Conservation (phyloP, 306 rosid genomes). For the Fagus crenata region DNA sequence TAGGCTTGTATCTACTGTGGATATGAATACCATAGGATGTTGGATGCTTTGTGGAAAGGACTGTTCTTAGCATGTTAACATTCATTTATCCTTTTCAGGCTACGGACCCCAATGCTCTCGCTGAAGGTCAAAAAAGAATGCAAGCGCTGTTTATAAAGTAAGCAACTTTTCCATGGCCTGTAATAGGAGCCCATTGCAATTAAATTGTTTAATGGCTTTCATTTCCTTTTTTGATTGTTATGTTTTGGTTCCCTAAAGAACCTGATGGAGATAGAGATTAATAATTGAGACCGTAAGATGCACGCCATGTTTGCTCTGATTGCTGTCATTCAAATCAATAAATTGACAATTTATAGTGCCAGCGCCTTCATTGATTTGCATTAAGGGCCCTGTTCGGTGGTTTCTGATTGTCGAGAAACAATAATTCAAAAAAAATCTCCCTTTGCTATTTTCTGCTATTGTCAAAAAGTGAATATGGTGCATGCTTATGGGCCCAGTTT, state of each 20-base stretch:
- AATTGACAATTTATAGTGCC: neutral
- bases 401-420: neutral
- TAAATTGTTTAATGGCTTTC: neutral
- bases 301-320: constrained; percentile 22
- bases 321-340: neutral
- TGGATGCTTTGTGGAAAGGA: constrained; percentile 9
- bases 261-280: neutral
- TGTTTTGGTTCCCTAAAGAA: neutral
- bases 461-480: neutral
- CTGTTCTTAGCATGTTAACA: neutral
- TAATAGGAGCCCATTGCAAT: neutral
- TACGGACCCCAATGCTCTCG: constrained; percentile 42
- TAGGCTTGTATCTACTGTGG: neutral
- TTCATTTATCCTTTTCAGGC: constrained; percentile 29
- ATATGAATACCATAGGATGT: neutral
- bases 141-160: constrained; percentile 47
- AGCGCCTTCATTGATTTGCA: neutral
- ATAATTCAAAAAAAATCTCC: neutral
- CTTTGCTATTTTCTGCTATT: neutral
- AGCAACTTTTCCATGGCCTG: constrained; percentile 17
- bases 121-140: constrained; percentile 45
- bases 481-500: neutral
- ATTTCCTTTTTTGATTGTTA: neutral
- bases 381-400: constrained; percentile 7
- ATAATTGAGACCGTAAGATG: constrained; percentile 18